A percentile compares a stretch with the other conserved stretches of the same genome.
Evolutionary conservation across 768 basidiomycete genomes (phyloP).

Genomic region (Galerina marginata): DNA sequence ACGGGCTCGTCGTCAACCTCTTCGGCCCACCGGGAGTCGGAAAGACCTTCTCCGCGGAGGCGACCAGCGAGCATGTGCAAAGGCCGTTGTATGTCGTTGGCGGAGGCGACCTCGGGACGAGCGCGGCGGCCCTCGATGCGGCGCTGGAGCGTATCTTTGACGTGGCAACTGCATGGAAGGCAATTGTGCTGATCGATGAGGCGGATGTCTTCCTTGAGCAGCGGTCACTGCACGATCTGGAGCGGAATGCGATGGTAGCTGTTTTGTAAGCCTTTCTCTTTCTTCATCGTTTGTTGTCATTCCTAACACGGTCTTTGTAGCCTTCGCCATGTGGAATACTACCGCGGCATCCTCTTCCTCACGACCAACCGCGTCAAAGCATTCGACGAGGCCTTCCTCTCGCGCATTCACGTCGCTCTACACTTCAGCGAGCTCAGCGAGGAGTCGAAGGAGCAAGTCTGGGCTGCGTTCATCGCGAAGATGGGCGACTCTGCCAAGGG

Average conservation of each 20-base stretch:
- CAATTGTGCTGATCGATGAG: slow-evolving; percentile 63
- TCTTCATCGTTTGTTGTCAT: neutral
- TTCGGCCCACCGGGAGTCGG: slow-evolving; percentile 67
- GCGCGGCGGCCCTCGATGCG: slow-evolving; percentile 46
- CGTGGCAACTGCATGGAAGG: slow-evolving; percentile 65
- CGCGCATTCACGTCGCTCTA: slow-evolving; percentile 68
- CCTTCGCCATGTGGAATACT: slow-evolving; percentile 62
- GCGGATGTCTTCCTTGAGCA: slow-evolving; percentile 79
- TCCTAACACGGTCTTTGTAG: slow-evolving; percentile 32
- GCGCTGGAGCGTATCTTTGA: slow-evolving; percentile 53
- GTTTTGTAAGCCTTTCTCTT: slow-evolving; percentile 51
- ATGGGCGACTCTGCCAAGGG: slow-evolving; percentile 39
- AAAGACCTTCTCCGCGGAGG: slow-evolving; percentile 62
- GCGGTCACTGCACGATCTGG: slow-evolving; percentile 65
- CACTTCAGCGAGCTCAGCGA: slow-evolving; percentile 64
- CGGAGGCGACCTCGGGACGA: slow-evolving; percentile 60
- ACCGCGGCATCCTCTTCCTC: slow-evolving; percentile 61
- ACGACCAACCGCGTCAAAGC: slow-evolving; percentile 63
- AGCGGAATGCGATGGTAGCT: slow-evolving; percentile 75
- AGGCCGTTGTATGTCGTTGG: slow-evolving; percentile 59
- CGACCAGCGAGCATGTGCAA: slow-evolving; percentile 59
- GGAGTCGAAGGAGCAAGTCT: slow-evolving; percentile 61
- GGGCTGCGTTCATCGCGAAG: slow-evolving; percentile 64
- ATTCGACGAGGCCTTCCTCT: slow-evolving; percentile 73
- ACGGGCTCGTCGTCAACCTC: slow-evolving; percentile 61